A percentile compares a stretch with the other conserved stretches of the same genome.
Conservation (phyloP, 495 filamentous ascomycete genomes). For the Amniculicola lignicola region DNA sequence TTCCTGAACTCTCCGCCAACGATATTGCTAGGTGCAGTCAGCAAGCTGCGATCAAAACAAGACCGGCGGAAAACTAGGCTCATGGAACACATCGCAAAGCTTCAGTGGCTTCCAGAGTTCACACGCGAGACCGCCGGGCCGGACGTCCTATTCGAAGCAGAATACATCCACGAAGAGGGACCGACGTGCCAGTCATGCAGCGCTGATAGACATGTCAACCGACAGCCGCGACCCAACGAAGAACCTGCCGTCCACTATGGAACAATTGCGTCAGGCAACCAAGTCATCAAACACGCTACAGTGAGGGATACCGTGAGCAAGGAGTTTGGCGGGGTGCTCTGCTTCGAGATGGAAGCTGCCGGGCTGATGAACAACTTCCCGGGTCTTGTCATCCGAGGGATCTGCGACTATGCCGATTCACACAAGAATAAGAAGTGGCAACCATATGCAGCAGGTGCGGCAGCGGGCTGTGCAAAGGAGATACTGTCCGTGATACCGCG, state of each 20-base stretch:
- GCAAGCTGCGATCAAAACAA: no score
- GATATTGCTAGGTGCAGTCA: not conserved
- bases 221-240: not conserved
- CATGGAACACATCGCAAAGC: no score
- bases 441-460: slow-evolving; percentile 26
- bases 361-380: slow-evolving; percentile 23
- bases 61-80: no score
- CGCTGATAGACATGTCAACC: no score
- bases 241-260: slow-evolving; percentile 22
- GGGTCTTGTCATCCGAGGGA: slow-evolving; percentile 29
- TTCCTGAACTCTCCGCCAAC: not conserved
- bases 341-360: slow-evolving; percentile 34
- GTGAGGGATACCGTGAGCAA: slow-evolving; percentile 8
- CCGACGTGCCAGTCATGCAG: no score
- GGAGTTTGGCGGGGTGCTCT: slow-evolving; percentile 23
- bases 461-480: slow-evolving; percentile 18
- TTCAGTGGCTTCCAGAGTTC: not conserved
- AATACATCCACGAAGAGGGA: no score
- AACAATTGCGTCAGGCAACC: slow-evolving; percentile 29
- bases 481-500: not conserved
- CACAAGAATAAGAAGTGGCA: slow-evolving; percentile 35
- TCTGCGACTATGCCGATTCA: slow-evolving; percentile 33
- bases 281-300: slow-evolving; percentile 18
- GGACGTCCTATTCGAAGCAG: not conserved
- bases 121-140: not conserved